Evolutionary conservation across 345 rosid genomes (phyloP).

Genomic region (Brassica cretica): DNA sequence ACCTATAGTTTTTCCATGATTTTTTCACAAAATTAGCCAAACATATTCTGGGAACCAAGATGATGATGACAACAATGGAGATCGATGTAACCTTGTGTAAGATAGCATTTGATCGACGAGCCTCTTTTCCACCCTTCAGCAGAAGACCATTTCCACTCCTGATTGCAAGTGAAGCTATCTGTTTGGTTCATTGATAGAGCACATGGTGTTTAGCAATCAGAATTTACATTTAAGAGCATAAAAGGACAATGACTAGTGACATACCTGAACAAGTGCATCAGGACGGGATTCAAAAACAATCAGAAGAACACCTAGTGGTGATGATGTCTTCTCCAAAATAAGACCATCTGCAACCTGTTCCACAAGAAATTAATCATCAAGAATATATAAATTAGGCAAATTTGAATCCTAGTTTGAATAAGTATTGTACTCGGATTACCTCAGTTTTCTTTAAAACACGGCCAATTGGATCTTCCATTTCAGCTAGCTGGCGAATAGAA

Average conservation of each 20-base stretch:
- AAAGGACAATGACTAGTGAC: constrained; percentile 12
- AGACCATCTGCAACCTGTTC: constrained; percentile 91
- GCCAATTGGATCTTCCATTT: constrained; percentile 97
- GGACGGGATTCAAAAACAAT: constrained; percentile 97
- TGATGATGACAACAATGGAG: constrained; percentile 8
- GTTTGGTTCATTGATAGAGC: constrained; percentile 37
- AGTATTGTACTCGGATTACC: constrained; percentile 46
- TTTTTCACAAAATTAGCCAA: background rate
- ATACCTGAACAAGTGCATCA: constrained; percentile 95
- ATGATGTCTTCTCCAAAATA: constrained; percentile 84
- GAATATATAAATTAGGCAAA: constrained; percentile 6
- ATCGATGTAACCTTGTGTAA: constrained; percentile 66
- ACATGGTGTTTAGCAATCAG: constrained; percentile 5
- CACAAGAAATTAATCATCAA: background rate
- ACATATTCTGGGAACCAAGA: constrained; percentile 15
- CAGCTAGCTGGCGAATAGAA: constrained; percentile 81
- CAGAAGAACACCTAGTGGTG: constrained; percentile 94
- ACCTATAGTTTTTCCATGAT: constrained; percentile 49
- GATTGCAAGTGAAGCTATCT: constrained; percentile 96
- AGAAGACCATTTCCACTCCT: constrained; percentile 95
- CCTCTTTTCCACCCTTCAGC: constrained; percentile 97
- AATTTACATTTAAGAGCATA: constrained; percentile 1
- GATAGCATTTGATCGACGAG: constrained; percentile 86
- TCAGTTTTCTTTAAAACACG: constrained; percentile 73
- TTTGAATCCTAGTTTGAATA: background rate